Evolutionary conservation across 495 filamentous ascomycete species (phyloP).

Genomic region (Opeltia flavorubescens): DNA sequence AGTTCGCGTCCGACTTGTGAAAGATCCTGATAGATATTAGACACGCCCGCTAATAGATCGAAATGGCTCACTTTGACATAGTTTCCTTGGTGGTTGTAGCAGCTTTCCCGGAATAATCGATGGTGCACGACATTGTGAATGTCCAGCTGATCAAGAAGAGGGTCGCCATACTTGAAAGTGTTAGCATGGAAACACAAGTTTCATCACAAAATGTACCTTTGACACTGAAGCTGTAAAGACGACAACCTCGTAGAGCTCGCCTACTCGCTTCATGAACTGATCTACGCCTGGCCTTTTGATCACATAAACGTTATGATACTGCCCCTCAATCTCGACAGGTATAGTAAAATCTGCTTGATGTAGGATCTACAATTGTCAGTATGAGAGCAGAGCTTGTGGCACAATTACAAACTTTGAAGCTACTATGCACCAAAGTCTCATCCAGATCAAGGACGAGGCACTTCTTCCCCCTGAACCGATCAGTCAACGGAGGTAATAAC

Average conservation of each 20-base stretch:
- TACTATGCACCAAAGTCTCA: conserved; percentile 97
- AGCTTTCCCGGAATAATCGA: conserved; percentile 91
- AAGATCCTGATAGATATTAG: conserved; percentile 46
- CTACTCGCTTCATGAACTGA: conserved; percentile 96
- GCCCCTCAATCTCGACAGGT: conserved; percentile 96
- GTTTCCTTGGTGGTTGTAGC: conserved; percentile 98
- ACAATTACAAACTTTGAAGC: conserved; percentile 68
- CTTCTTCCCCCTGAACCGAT: conserved; percentile 72
- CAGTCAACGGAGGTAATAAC: conserved; percentile 63
- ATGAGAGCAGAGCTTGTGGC: not conserved
- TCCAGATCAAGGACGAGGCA: conserved; percentile 93
- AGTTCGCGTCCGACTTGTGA: conserved; percentile 94
- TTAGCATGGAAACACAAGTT: conserved; percentile 2
- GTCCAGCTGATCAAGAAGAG: conserved; percentile 88
- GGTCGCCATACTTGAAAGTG: conserved; percentile 75
- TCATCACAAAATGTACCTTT: conserved; percentile 45
- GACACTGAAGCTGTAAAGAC: conserved; percentile 98
- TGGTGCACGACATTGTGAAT: conserved; percentile 97
- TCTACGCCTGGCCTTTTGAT: conserved; percentile 97
- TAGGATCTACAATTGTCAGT: conserved; percentile 53
- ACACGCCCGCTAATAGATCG: conserved; percentile 1
- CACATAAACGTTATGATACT: conserved; percentile 98
- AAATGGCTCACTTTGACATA: conserved; percentile 66
- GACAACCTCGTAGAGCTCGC: conserved; percentile 95
- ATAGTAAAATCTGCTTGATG: conserved; percentile 99